Base-by-base conservation (phyloP, 345 rosid species). In the Theobroma cacao region DNA sequence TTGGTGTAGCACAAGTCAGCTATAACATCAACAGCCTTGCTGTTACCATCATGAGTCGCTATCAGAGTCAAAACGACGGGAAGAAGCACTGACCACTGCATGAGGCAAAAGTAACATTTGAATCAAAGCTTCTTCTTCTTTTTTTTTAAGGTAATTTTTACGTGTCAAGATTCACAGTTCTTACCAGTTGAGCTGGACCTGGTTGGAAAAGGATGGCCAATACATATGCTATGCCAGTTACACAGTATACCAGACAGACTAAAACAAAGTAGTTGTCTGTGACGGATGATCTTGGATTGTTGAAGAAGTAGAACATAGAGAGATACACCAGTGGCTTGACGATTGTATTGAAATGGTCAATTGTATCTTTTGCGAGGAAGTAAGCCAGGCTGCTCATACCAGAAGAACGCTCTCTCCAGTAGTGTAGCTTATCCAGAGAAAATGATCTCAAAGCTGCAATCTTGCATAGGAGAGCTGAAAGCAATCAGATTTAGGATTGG, bases 301-400 rank as follows among this genome's bases (percentile, higher is more conserved):
- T 97, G 94, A 93, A 97, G 91, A 90, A 97, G 89, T 94, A 97
- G 86, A 94, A 93, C 99, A 97, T 97, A 14, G 99, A 94, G 67
- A 94, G 89, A 80, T 90, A 93, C 78, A 94, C 97, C 12, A 94
- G 84, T 11, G 99, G 99, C 84, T 89, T 97, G 84, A 97, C 84
- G 48, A 93, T 43, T 68, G 93, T 93, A 78, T 91, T 97, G 91
- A 97, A 93, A 78, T 90, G 96, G 83, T 97, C 99, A 14, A 91
- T 81, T 17, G 99, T 91, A 83, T 97, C 98, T 85, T 97, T 97
- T 0, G 99, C 84, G 28, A 93, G 81, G 84, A 97, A 97, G 82
- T 93, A 88, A 80, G 99, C 99, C 41, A 97, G 78, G 86, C 97
- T 89, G 86, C 98, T 97, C 88, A 94, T 94, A n/a, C 99, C 98